Evolutionary conservation across 1,284 basidiomycete species (phyloP).

Genomic region (Fomitopsis palustris): DNA sequence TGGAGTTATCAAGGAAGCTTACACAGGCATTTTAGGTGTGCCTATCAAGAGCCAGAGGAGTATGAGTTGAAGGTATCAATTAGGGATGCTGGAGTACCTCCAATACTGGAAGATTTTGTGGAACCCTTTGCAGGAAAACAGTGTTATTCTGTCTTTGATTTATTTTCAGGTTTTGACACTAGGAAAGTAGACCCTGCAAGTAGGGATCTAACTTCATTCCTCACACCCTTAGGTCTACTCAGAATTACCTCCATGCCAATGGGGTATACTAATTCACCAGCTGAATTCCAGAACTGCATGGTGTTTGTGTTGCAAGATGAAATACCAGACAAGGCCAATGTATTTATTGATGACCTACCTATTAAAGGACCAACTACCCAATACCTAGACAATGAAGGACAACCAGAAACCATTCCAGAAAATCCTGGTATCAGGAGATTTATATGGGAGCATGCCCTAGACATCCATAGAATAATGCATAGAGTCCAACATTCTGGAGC

Average conservation of each 20-base stretch:
- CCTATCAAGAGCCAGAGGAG: too few relatives aligned
- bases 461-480: slow-evolving; percentile 28
- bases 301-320: slow-evolving; percentile 31
- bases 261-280: slow-evolving; percentile 36
- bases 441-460: slow-evolving; percentile 25
- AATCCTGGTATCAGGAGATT: slow-evolving; percentile 30
- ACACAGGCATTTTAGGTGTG: too few relatives aligned
- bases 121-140: slow-evolving; percentile 12
- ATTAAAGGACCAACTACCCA: slow-evolving; percentile 21
- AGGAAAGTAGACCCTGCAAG: slow-evolving; percentile 19
- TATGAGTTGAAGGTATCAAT: slow-evolving; percentile 14
- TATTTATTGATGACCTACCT: slow-evolving; percentile 30
- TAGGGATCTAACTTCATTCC: slow-evolving; percentile 21
- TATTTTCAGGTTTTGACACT: slow-evolving; percentile 12
- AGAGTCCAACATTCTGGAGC: slow-evolving; percentile 21
- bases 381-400: slow-evolving; percentile 15
- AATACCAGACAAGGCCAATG: slow-evolving; percentile 29
- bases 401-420: slow-evolving; percentile 20
- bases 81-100: slow-evolving; percentile 11
- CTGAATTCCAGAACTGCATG: slow-evolving; percentile 32
- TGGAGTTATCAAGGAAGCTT: too few relatives aligned
- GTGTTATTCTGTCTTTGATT: slow-evolving; percentile 15
- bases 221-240: slow-evolving; percentile 16
- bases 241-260: slow-evolving; percentile 28
- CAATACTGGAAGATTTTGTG: slow-evolving; percentile 12